A percentile compares a stretch with the other conserved stretches of the same genome.
phyloP scores from a whole-genome alignment of 352 stramenopile genomes.

The Globisporangium orthogonon region DNA sequence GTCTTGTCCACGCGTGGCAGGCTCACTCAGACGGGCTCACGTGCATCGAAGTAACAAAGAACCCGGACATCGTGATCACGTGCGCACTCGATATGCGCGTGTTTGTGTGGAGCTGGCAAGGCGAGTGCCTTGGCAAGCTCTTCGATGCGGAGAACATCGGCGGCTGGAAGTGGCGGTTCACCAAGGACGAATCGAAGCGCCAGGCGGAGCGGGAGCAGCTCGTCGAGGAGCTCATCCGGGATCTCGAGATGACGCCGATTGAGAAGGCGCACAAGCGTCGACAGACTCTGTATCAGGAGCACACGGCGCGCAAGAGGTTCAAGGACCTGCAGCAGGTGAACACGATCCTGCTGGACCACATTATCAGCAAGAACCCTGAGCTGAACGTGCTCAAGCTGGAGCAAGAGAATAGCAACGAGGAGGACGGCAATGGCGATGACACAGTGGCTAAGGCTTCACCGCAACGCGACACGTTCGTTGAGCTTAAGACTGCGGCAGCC shows the following conservation, averaged over 20 bases:
- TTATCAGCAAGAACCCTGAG: constrained; percentile 58
- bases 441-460: no score
- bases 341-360: constrained; percentile 54
- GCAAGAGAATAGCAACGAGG: constrained; percentile 7
- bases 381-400: constrained; percentile 28
- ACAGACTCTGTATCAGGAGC: constrained; percentile 37
- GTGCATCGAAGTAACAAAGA: constrained; percentile 45
- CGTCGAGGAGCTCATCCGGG: constrained; percentile 28
- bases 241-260: constrained; percentile 41
- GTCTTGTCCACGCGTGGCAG: constrained; percentile 26
- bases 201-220: constrained; percentile 31
- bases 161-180: constrained; percentile 41
- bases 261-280: constrained; percentile 33
- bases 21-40: constrained; percentile 46
- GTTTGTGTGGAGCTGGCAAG: constrained; percentile 67
- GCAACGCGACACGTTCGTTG: no score
- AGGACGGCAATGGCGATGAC: not conserved
- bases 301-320: constrained; percentile 40
- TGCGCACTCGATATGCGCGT: constrained; percentile 61
- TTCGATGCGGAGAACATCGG: constrained; percentile 57
- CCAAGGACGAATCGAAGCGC: constrained; percentile 44
- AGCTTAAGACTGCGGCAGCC: not conserved
- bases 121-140: constrained; percentile 46
- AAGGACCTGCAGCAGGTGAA: constrained; percentile 41
- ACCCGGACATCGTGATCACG: constrained; percentile 58